Evolutionary conservation across 805 yeast genomes (phyloP).

Genomic region (Peterozyma xylosa): DNA sequence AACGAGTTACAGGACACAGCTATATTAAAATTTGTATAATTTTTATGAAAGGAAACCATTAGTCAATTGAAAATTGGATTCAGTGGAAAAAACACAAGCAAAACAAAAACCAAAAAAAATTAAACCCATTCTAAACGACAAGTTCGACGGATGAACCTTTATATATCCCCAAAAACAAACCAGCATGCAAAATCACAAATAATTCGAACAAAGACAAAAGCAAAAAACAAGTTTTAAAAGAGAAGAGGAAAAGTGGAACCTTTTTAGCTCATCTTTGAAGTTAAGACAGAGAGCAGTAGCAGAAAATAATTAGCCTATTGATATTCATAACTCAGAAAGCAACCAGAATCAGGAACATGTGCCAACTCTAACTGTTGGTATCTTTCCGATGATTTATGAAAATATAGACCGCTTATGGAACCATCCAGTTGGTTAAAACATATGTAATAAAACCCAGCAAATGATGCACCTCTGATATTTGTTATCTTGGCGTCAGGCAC

Average conservation of each 20-base stretch:
- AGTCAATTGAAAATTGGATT: no score
- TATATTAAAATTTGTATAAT: no score
- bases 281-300: no score
- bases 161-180: not conserved
- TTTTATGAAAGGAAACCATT: no score
- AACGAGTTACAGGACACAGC: no score
- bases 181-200: not conserved
- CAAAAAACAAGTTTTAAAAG: not conserved
- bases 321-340: constrained; percentile 24
- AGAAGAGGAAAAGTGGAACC: not conserved
- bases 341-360: constrained; percentile 43
- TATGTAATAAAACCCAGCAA: constrained; percentile 87
- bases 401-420: constrained; percentile 71
- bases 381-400: constrained; percentile 71
- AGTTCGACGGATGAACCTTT: not conserved
- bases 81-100: no score
- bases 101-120: no score
- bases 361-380: constrained; percentile 69
- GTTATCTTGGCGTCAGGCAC: constrained; percentile 71
- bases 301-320: constrained; percentile 6
- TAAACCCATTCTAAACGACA: no score
- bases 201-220: not conserved
- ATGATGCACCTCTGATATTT: constrained; percentile 67
- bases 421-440: constrained; percentile 77
- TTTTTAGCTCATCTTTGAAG: not conserved